phyloP scores from a whole-genome alignment of 805 yeast genomes.

The Wickerhamomyces bovis region DNA sequence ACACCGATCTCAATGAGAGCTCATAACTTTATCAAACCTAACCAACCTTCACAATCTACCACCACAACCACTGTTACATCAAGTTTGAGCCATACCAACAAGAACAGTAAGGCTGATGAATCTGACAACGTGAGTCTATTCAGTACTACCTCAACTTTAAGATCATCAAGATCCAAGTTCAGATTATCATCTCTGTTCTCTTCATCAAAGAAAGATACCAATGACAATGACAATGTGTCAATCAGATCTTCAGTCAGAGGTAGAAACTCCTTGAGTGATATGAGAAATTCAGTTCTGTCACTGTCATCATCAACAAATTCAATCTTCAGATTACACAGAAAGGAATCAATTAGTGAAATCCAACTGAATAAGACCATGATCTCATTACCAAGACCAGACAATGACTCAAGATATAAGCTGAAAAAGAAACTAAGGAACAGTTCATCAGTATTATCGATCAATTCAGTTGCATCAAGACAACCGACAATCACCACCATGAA shows the following conservation, averaged over 20 bases:
- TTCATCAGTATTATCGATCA: slow-evolving; percentile 40
- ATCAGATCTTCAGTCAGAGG: slow-evolving; percentile 20
- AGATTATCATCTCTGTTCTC: slow-evolving; percentile 23
- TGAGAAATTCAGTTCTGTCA: slow-evolving; percentile 26
- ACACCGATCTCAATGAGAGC: slow-evolving; percentile 7
- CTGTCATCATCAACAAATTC: slow-evolving; percentile 17
- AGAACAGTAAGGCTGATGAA: slow-evolving; percentile 4
- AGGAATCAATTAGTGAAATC: slow-evolving; percentile 20
- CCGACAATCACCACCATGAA: slow-evolving; percentile 10
- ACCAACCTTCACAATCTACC: slow-evolving; percentile 1
- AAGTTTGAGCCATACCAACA: slow-evolving; percentile 2
- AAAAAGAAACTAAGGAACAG: slow-evolving; percentile 47
- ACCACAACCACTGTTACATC: slow-evolving; percentile 4
- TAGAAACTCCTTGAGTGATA: slow-evolving; percentile 22
- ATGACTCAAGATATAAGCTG: slow-evolving; percentile 48
- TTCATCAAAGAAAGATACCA: slow-evolving; percentile 12
- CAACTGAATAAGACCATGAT: slow-evolving; percentile 35
- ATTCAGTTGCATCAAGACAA: slow-evolving; percentile 18
- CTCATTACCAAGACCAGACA: slow-evolving; percentile 52
- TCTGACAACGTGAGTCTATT: slow-evolving; percentile 17
- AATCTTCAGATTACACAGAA: slow-evolving; percentile 17
- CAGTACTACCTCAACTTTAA: slow-evolving; percentile 17
- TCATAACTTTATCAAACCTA: not conserved
- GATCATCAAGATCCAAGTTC: slow-evolving; percentile 21
- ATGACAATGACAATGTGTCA: slow-evolving; percentile 16